Evolutionary conservation across 2,329 filamentous ascomycete genomes (phyloP), one percentile per base, ranked within the genome.

Genomic region (Thielaviopsis euricoi): DNA sequence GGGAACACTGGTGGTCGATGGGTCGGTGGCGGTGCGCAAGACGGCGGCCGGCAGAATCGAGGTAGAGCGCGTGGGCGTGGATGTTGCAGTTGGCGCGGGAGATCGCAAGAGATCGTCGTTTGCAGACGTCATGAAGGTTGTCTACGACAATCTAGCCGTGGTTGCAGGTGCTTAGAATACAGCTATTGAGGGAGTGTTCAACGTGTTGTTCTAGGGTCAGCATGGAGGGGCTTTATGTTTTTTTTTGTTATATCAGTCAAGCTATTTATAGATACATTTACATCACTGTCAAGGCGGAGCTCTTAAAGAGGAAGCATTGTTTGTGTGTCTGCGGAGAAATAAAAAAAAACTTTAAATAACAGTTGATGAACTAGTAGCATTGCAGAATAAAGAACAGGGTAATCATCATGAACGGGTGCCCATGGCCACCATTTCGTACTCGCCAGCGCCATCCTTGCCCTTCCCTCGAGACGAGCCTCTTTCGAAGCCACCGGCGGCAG

Each of bases 71-170:
- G 81, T 85, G 5, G 86, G 82, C 0, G 62, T 69, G 68, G 23
- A 65, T 64, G n/a, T 54, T 12, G 46, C 53, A 2, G 29, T 43
- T 1, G 22, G 13, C 15, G 56, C 54, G 0, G 64, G 63, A 6
- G 66, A 66, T n/a, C 63, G 66, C 19, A 55, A 54, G 60, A 64
- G 76, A 55, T 81, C 81, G 59, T 89, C 86, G 40, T 94, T 96
- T 67, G 87, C 89, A 66, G 87, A 87, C 56, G 91, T 97, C 10
- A 88, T 88, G 72, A 83, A 77, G 71, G 89, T 87, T 70, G 94
- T 98, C 63, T 98, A 98, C 68, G 88, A 95, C 64, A 90, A 89
- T 9, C 71, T 98, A 67, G 93, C 93, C 37, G 88, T 97, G 60
- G 90, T 98, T 63, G 85, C 86, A 17, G 87, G 58, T 10, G 59